Base-by-base conservation (phyloP, 176 grass and related monocot species). In the Rhynchospora pubera region DNA sequence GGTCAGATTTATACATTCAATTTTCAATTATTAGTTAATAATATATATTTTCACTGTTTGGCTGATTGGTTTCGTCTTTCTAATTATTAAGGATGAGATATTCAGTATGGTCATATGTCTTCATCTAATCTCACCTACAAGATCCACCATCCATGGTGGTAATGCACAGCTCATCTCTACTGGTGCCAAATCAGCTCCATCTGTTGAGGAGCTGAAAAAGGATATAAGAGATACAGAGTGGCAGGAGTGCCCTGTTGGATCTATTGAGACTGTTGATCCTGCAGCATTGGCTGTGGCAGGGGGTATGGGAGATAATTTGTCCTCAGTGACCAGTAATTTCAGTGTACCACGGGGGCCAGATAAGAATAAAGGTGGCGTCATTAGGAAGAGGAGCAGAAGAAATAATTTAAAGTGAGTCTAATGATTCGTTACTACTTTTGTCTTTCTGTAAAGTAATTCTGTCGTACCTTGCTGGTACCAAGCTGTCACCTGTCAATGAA, bases 231-330 rank as follows among this genome's bases (percentile, higher is more conserved):
- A 58, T 6, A 46, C 63, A 22, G 57, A 42, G 5, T 80, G 78
- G 78, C 78, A 80, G 59, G 78, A 80, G 78, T 80, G 78, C 57
- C 78, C 78, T 19, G 5, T 80, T 61, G 78, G 78, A 80, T 80
- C 57, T 44, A 18, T 80, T 80, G 55, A 4, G 30, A 48, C 32
- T 6, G 7, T 80, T 44, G 32, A 44, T 80, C 18, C 32, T 63
- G 78, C 39, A 44, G 59, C 57, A 12, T 44, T 80, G 32, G 74
- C 10, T 30, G 10, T 78, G 68, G 68, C 7, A 7, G 47, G 48
- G 18, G 44, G 21, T 39, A 23, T 32, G 11, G 24, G 12, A 65
- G 62, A 65, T 65, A 28, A 65, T 16, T 30, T 28, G 10, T 65
- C 12, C 12, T 34, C 28, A 65, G 26, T 65, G 9, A 65, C 32